Conservation (phyloP, 2,329 filamentous ascomycete species). For the Arachnomyces sp. region DNA sequence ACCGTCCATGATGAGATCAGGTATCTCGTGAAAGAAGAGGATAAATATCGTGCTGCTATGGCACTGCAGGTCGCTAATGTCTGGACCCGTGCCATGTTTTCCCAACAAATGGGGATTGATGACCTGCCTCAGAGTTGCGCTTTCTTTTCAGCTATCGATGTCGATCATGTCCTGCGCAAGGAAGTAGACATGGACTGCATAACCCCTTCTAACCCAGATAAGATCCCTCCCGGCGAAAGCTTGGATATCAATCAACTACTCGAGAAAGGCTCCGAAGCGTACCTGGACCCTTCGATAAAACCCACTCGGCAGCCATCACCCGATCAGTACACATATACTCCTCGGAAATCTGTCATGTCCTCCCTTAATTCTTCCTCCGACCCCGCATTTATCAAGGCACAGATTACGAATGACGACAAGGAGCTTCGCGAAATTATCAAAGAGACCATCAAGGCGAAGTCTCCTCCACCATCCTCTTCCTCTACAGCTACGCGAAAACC, state of each 20-base stretch:
- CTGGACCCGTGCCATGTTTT: slow-evolving; percentile 97
- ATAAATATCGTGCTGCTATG: slow-evolving; percentile 85
- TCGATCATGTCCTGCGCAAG: slow-evolving; percentile 92
- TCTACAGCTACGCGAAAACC: slow-evolving; percentile 10
- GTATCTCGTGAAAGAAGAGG: slow-evolving; percentile 76
- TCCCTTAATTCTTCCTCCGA: slow-evolving; percentile 50
- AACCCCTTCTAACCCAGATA: slow-evolving; percentile 72
- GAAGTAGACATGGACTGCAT: slow-evolving; percentile 98
- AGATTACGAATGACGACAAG: slow-evolving; percentile 66
- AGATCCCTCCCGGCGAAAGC: slow-evolving; percentile 78
- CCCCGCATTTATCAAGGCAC: slow-evolving; percentile 67
- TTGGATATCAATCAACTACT: slow-evolving; percentile 76
- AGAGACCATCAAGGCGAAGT: slow-evolving; percentile 41
- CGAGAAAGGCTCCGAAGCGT: slow-evolving; percentile 60
- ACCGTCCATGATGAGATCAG: slow-evolving; percentile 97
- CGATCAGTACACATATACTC: slow-evolving; percentile 58
- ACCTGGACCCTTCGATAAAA: slow-evolving; percentile 57
- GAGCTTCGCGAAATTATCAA: slow-evolving; percentile 69
- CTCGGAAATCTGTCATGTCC: slow-evolving; percentile 74
- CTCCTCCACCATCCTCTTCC: slow-evolving; percentile 12
- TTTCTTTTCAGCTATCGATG: slow-evolving; percentile 91
- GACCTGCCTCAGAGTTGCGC: slow-evolving; percentile 91
- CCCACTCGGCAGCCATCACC: slow-evolving; percentile 53
- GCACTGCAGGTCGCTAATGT: slow-evolving; percentile 89
- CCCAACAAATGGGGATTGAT: slow-evolving; percentile 90